These are phyloP conservation scores for Sistotremastrum suecicum DNA, from an alignment of 768 basidiomycete genomes.

Conservation along the genomic window DNA sequence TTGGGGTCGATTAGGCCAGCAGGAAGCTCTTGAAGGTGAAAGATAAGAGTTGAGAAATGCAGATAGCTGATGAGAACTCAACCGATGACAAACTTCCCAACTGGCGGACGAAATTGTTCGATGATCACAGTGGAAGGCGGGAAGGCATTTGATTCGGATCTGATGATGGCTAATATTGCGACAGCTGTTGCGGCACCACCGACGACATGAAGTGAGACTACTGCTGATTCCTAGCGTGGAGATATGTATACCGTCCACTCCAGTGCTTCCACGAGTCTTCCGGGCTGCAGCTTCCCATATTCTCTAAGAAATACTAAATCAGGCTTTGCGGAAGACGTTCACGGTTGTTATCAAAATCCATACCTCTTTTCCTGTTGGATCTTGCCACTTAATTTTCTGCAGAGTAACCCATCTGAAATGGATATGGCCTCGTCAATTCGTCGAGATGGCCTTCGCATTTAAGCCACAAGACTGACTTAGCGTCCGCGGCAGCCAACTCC, in stretches of 20 bases:
- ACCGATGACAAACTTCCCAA: slow-evolving; percentile 68
- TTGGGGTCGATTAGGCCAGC: slow-evolving; percentile 79
- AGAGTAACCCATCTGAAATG: slow-evolving; percentile 65
- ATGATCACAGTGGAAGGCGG: slow-evolving; percentile 70
- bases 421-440: not conserved
- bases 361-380: slow-evolving; percentile 66
- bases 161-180: slow-evolving; percentile 67
- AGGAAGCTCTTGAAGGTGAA: slow-evolving; percentile 32
- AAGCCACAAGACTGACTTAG: slow-evolving; percentile 32
- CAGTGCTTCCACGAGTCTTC: slow-evolving; percentile 60
- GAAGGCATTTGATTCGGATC: slow-evolving; percentile 59
- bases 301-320: slow-evolving; percentile 28
- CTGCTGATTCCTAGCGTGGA: not conserved
- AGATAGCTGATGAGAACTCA: slow-evolving; percentile 2
- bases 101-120: slow-evolving; percentile 86
- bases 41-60: slow-evolving; percentile 4
- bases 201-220: not conserved
- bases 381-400: slow-evolving; percentile 68
- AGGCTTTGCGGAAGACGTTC: not conserved
- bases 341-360: slow-evolving; percentile 4
- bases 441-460: not conserved
- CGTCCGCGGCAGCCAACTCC: slow-evolving; percentile 38
- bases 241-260: slow-evolving; percentile 53
- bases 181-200: slow-evolving; percentile 42
- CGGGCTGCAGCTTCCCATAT: slow-evolving; percentile 87